A percentile compares a stretch with the other conserved stretches of the same genome.
These are phyloP conservation scores for Cladorrhinum sp. DNA, from an alignment of 2,329 filamentous ascomycete genomes.

Conservation along the genomic window DNA sequence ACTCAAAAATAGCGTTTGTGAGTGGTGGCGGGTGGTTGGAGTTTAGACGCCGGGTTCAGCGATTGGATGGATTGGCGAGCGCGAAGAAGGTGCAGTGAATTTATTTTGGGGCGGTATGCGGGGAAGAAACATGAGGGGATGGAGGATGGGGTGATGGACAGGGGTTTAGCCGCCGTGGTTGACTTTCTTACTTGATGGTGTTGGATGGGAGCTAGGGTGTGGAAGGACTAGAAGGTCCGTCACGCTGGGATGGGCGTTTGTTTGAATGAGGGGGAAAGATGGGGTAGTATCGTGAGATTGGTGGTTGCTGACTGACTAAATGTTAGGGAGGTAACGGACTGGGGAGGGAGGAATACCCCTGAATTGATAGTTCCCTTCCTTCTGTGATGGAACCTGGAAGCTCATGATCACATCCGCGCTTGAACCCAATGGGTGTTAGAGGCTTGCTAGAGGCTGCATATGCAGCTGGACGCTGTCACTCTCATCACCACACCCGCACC, in stretches of 20 bases:
- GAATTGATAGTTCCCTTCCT: no score
- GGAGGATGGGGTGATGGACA: neutral
- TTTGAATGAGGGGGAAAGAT: neutral
- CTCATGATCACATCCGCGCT: neutral
- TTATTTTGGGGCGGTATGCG: neutral
- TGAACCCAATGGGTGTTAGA: neutral
- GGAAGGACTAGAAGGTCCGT: no score
- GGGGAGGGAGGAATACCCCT: neutral
- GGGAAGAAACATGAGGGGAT: neutral
- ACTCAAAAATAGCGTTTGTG: neutral
- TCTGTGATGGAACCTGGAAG: no score
- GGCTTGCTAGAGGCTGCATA: neutral
- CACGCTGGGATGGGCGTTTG: neutral
- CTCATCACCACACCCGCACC: neutral
- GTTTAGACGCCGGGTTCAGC: conserved; percentile 5
- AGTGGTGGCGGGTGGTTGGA: neutral
- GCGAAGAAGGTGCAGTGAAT: neutral
- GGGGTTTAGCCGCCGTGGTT: neutral
- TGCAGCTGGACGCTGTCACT: neutral
- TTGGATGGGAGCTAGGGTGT: neutral
- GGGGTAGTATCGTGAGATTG: no score
- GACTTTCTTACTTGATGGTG: neutral
- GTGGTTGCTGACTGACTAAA: no score
- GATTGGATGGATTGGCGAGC: conserved; percentile 11
- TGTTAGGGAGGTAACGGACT: no score